phyloP scores from a whole-genome alignment of 257 asterid species.

The Echites panduratus region DNA sequence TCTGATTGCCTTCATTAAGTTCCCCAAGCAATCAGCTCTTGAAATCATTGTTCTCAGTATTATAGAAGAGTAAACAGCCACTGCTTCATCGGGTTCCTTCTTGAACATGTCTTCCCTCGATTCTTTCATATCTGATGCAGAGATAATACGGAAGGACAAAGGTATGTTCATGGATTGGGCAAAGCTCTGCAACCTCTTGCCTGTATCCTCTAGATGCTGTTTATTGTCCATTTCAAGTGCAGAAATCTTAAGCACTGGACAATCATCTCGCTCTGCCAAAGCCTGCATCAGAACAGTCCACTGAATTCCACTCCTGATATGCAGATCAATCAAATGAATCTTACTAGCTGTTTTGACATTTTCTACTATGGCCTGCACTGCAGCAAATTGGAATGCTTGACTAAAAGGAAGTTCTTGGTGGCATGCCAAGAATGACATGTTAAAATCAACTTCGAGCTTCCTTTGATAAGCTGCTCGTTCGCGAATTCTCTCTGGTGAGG shows the following conservation, averaged over 20 bases:
- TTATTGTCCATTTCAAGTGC: slow-evolving; percentile 40
- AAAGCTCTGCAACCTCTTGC: slow-evolving; percentile 39
- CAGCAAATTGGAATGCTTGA: slow-evolving; percentile 53
- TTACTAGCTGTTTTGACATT: slow-evolving; percentile 26
- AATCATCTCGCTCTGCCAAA: slow-evolving; percentile 27
- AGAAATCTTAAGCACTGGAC: slow-evolving; percentile 37
- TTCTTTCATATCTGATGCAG: slow-evolving; percentile 38
- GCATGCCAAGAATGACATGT: slow-evolving; percentile 38
- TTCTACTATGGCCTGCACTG: slow-evolving; percentile 47
- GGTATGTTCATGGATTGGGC: slow-evolving; percentile 45
- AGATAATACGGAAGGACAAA: slow-evolving; percentile 33
- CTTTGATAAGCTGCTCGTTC: slow-evolving; percentile 12
- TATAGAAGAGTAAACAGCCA: slow-evolving; percentile 36
- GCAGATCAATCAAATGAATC: slow-evolving; percentile 61
- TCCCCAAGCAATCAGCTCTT: slow-evolving; percentile 33
- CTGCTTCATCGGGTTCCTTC: slow-evolving; percentile 34
- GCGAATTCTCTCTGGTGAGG: slow-evolving; percentile 9
- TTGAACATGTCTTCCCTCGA: slow-evolving; percentile 27
- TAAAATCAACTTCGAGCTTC: slow-evolving; percentile 33
- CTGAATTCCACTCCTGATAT: slow-evolving; percentile 58
- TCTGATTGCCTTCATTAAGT: slow-evolving; percentile 35
- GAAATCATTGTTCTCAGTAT: slow-evolving; percentile 51
- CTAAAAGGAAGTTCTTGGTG: slow-evolving; percentile 51
- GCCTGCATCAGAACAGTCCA: slow-evolving; percentile 68
- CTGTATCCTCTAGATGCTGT: slow-evolving; percentile 33